phyloP scores from a whole-genome alignment of 2,329 filamentous ascomycete species.

The Westerdykella sp. region DNA sequence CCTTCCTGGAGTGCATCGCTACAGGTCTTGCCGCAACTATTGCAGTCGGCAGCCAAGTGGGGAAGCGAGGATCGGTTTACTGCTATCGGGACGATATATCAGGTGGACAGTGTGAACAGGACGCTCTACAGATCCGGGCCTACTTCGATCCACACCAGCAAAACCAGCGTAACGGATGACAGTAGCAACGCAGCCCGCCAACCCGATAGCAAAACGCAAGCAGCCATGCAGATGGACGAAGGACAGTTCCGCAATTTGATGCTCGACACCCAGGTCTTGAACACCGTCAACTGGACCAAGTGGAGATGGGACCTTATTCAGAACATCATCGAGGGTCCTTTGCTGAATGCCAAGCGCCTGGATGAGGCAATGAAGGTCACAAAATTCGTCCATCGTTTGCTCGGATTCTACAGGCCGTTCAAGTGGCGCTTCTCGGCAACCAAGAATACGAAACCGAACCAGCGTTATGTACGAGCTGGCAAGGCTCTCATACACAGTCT shows the following conservation, averaged over 20 bases:
- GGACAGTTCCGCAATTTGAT: constrained; percentile 57
- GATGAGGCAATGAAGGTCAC: constrained; percentile 92
- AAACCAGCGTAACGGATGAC: constrained; percentile 17
- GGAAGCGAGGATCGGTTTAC: constrained; percentile 66
- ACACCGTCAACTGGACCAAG: constrained; percentile 83
- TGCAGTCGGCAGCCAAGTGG: constrained; percentile 69
- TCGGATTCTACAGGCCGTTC: constrained; percentile 94
- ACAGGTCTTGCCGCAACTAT: constrained; percentile 80
- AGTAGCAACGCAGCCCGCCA: constrained; percentile 29
- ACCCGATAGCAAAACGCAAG: constrained; percentile 47
- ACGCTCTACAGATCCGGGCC: constrained; percentile 75
- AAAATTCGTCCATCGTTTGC: constrained; percentile 90
- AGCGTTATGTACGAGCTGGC: constrained; percentile 86
- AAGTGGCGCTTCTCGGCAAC: constrained; percentile 92
- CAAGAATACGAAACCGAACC: constrained; percentile 83
- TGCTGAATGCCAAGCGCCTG: constrained; percentile 83
- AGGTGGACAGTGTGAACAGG: constrained; percentile 94
- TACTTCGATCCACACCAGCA: constrained; percentile 31
- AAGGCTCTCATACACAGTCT: constrained; percentile 83
- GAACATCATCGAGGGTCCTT: constrained; percentile 83
- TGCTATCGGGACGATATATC: constrained; percentile 87
- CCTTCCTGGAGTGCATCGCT: constrained; percentile 74
- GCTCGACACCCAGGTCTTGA: constrained; percentile 77
- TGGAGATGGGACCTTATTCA: constrained; percentile 97
- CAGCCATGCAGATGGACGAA: constrained; percentile 58